Evolutionary conservation across 129 eudicot genomes (phyloP).

Genomic region (Escallonia herrerae): DNA sequence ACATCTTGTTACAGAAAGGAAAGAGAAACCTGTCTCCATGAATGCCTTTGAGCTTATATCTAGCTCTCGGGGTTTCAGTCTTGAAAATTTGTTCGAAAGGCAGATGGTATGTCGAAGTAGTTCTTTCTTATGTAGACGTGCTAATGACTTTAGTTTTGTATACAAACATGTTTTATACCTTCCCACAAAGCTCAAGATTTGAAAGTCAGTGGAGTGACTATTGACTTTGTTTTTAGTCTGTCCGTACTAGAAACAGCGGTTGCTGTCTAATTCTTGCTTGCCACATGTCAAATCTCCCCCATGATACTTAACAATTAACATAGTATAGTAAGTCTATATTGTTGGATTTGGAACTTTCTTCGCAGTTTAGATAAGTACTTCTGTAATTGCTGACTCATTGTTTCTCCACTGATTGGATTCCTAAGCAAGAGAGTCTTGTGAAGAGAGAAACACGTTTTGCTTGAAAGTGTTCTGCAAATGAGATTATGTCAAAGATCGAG

Average conservation of each 20-base stretch:
- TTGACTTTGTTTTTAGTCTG: too few species aligned
- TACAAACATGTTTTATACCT: not conserved
- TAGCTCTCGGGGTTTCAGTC: constrained; percentile 72
- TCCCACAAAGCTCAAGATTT: not conserved
- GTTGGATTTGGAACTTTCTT: not conserved
- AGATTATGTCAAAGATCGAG: constrained; percentile 82
- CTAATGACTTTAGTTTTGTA: not conserved
- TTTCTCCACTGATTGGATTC: constrained; percentile 4
- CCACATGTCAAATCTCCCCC: not conserved
- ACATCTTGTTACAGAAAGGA: constrained; percentile 79
- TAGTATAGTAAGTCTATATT: not conserved
- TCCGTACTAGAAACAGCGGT: not conserved
- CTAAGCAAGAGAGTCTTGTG: constrained; percentile 42
- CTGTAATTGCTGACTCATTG: not conserved
- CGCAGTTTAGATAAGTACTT: not conserved
- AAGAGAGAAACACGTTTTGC: constrained; percentile 85
- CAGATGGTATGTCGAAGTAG: constrained; percentile 42
- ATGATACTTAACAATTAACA: not conserved
- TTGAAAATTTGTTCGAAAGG: constrained; percentile 73
- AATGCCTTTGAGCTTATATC: constrained; percentile 92
- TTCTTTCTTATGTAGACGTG: not conserved
- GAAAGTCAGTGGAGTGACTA: not conserved
- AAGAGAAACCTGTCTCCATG: constrained; percentile 91
- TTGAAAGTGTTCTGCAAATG: constrained; percentile 71
- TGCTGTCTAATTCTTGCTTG: not conserved